A percentile compares a stretch with the other conserved stretches of the same genome.
Conservation (phyloP, 1,284 basidiomycete species). For the Cutaneotrichosporon curvatum region DNA sequence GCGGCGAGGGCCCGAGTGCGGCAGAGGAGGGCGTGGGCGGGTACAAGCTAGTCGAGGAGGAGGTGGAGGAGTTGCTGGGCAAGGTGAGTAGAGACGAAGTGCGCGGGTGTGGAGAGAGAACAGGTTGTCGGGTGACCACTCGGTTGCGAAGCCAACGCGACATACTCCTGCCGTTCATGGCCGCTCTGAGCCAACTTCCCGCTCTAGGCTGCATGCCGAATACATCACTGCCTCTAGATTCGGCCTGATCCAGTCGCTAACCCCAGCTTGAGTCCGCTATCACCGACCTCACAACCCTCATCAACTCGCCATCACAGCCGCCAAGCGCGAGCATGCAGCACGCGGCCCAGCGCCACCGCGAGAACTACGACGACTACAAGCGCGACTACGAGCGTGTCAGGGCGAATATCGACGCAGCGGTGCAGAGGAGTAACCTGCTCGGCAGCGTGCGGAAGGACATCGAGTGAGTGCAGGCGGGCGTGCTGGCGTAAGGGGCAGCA, state of each 20-base stretch:
- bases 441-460: constrained; percentile 93
- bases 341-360: constrained; percentile 80
- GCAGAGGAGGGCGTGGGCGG: constrained; percentile 64
- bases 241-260: not conserved
- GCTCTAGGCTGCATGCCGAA: too few species aligned
- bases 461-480: constrained; percentile 61
- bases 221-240: not conserved
- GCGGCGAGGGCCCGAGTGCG: constrained; percentile 19
- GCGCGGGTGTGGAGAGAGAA: too few species aligned
- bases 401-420: constrained; percentile 70
- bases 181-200: not conserved
- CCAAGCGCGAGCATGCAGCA: constrained; percentile 79
- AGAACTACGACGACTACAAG: constrained; percentile 79
- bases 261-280: constrained; percentile 72
- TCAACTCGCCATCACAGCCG: constrained; percentile 64
- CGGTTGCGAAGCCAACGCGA: too few species aligned
- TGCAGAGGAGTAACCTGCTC: constrained; percentile 79
- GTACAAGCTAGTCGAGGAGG: constrained; percentile 62
- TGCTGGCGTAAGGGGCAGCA: too few species aligned
- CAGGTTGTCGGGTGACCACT: too few species aligned
- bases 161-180: too few species aligned
- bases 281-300: constrained; percentile 61
- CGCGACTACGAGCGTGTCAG: constrained; percentile 77
- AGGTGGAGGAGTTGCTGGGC: constrained; percentile 77
- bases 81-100: constrained; percentile 55